Percentiles rank a stretch among this genome's conserved stretches.
phyloP scores from a whole-genome alignment of 768 basidiomycete genomes.

The Lentinula aciculospora region DNA sequence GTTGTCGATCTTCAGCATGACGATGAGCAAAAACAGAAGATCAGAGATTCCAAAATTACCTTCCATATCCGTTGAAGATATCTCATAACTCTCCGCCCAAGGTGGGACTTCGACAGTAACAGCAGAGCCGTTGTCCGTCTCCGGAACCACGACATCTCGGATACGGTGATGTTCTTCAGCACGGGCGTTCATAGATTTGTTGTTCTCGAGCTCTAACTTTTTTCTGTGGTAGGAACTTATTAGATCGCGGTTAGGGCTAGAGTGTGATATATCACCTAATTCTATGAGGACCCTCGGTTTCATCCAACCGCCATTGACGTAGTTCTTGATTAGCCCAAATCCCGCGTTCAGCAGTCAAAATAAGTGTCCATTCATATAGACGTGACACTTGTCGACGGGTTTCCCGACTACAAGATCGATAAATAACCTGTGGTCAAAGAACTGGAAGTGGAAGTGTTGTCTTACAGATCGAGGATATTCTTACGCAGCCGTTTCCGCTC shows the following conservation, averaged over 20 bases:
- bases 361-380: conserved; percentile 54
- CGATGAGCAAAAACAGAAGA: background rate
- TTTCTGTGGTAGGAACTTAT: conserved; percentile 43
- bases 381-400: conserved; percentile 62
- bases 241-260: background rate
- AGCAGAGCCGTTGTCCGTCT: conserved; percentile 42
- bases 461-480: conserved; percentile 67
- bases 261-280: conserved; percentile 47
- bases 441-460: background rate
- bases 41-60: conserved; percentile 28
- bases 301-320: conserved; percentile 74
- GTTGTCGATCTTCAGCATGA: conserved; percentile 37
- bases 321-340: conserved; percentile 63
- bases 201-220: conserved; percentile 63
- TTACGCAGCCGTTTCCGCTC: conserved; percentile 73
- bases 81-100: conserved; percentile 71
- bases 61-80: conserved; percentile 49
- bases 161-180: conserved; percentile 40
- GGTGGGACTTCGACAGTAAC: conserved; percentile 60
- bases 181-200: conserved; percentile 41
- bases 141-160: conserved; percentile 46
- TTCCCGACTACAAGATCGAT: conserved; percentile 54
- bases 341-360: conserved; percentile 72
- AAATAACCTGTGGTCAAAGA: background rate
- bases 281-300: conserved; percentile 87